Conservation (phyloP, 1,284 basidiomycete genomes). For the Cutaneotrichosporon mucoides region DNA sequence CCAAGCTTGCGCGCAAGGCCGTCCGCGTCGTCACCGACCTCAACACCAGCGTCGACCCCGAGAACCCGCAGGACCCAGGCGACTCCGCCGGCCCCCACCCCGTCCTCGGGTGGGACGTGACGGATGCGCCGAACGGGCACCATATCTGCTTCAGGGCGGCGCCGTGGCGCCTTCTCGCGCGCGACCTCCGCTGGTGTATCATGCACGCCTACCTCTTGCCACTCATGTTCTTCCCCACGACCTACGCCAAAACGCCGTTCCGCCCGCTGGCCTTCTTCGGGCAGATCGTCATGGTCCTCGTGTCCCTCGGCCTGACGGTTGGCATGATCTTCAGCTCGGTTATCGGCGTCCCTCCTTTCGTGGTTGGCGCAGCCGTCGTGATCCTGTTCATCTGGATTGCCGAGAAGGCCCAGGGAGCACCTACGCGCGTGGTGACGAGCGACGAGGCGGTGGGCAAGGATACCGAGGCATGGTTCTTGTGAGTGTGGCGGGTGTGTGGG, state of each 20-base stretch:
- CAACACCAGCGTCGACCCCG: neutral
- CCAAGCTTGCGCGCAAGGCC: neutral
- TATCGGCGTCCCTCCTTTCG: constrained; percentile 15
- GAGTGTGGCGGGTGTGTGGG: constrained; percentile 10
- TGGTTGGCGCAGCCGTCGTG: neutral
- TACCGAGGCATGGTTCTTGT: constrained; percentile 32
- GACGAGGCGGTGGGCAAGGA: constrained; percentile 5
- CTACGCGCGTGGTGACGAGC: constrained; percentile 4
- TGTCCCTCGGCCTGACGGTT: constrained; percentile 20
- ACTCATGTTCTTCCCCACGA: constrained; percentile 18
- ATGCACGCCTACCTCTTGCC: constrained; percentile 12
- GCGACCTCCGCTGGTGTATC: constrained; percentile 18
- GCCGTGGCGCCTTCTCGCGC: constrained; percentile 6
- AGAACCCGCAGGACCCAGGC: neutral
- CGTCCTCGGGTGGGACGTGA: constrained; percentile 17
- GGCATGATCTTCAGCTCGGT: constrained; percentile 8
- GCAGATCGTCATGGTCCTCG: constrained; percentile 19
- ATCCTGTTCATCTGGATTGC: constrained; percentile 10
- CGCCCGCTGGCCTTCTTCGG: neutral
- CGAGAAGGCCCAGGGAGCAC: neutral
- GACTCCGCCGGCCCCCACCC: neutral
- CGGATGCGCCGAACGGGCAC: neutral
- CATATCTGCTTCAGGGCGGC: constrained; percentile 6
- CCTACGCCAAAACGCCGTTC: neutral
- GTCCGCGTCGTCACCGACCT: neutral